phyloP scores from a whole-genome alignment of 345 rosid genomes.

The Dipteronia sinensis region DNA sequence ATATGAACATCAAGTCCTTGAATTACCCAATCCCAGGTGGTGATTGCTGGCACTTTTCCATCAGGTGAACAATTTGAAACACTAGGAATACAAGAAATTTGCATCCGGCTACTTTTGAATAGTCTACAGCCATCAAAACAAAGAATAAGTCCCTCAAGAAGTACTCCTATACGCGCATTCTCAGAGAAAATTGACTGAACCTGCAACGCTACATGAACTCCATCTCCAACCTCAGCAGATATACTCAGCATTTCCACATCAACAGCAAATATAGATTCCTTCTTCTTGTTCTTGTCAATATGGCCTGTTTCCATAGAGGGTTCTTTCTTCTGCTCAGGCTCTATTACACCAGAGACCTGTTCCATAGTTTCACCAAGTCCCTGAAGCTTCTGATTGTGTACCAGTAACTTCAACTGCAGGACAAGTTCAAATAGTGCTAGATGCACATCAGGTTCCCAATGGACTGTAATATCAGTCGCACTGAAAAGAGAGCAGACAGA shows the following conservation, averaged over 20 bases:
- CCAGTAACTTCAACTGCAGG: slow-evolving; percentile 64
- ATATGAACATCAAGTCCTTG: slow-evolving; percentile 92
- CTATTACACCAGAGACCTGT: slow-evolving; percentile 43
- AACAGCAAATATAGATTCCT: slow-evolving; percentile 91
- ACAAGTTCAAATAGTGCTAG: slow-evolving; percentile 73
- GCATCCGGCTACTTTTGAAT: slow-evolving; percentile 86
- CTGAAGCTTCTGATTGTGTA: slow-evolving; percentile 59
- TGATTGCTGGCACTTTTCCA: slow-evolving; percentile 40
- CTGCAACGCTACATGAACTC: slow-evolving; percentile 75
- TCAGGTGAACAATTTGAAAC: slow-evolving; percentile 53
- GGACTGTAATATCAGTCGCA: slow-evolving; percentile 75
- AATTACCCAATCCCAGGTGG: slow-evolving; percentile 83
- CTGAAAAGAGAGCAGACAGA: slow-evolving; percentile 92
- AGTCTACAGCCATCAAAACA: slow-evolving; percentile 74
- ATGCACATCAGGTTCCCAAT: slow-evolving; percentile 97
- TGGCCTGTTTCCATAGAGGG: slow-evolving; percentile 40
- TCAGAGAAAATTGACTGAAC: slow-evolving; percentile 97
- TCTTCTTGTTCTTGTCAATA: slow-evolving; percentile 66
- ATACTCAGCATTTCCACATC: slow-evolving; percentile 82
- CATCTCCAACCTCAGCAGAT: slow-evolving; percentile 92
- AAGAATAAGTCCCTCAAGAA: slow-evolving; percentile 85
- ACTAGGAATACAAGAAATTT: slow-evolving; percentile 86
- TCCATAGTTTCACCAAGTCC: slow-evolving; percentile 38
- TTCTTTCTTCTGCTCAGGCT: slow-evolving; percentile 49
- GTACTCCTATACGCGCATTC: slow-evolving; percentile 91